A percentile compares a stretch with the other conserved stretches of the same genome.
phyloP scores from a whole-genome alignment of 2,329 filamentous ascomycete genomes.

The Ciborinia camelliae region DNA sequence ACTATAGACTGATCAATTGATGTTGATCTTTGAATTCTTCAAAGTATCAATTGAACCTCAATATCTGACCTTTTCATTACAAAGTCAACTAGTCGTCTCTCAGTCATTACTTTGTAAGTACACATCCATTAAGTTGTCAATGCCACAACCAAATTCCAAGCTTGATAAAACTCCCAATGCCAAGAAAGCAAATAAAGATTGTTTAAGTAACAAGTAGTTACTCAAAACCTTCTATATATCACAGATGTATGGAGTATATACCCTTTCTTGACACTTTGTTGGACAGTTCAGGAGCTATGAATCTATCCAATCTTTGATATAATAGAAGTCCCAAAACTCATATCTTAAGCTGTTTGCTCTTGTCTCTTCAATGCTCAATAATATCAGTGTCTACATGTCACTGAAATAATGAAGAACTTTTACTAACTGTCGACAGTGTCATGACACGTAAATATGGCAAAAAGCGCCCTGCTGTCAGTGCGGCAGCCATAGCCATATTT shows the following conservation, averaged over 20 bases:
- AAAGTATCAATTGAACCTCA: neutral
- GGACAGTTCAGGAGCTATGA: neutral
- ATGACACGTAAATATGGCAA: conserved; percentile 25
- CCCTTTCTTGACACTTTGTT: neutral
- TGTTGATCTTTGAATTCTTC: neutral
- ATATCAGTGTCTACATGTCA: neutral
- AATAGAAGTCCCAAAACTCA: neutral
- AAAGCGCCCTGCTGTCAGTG: conserved; percentile 19
- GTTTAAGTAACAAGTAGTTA: neutral
- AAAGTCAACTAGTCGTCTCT: neutral
- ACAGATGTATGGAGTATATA: neutral
- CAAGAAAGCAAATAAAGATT: neutral
- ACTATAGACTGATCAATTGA: neutral
- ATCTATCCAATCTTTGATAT: neutral
- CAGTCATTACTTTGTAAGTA: neutral
- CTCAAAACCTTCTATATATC: neutral
- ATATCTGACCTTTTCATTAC: neutral
- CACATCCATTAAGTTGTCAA: neutral
- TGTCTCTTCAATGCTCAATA: neutral
- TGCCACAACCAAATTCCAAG: neutral
- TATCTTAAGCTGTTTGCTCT: neutral
- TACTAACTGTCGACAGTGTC: neutral
- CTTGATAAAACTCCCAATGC: neutral
- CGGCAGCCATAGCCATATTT: conserved; percentile 23
- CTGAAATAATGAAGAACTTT: neutral